Conservation (phyloP, 2,329 filamentous ascomycete genomes). For the Epicoccum nigrum region DNA sequence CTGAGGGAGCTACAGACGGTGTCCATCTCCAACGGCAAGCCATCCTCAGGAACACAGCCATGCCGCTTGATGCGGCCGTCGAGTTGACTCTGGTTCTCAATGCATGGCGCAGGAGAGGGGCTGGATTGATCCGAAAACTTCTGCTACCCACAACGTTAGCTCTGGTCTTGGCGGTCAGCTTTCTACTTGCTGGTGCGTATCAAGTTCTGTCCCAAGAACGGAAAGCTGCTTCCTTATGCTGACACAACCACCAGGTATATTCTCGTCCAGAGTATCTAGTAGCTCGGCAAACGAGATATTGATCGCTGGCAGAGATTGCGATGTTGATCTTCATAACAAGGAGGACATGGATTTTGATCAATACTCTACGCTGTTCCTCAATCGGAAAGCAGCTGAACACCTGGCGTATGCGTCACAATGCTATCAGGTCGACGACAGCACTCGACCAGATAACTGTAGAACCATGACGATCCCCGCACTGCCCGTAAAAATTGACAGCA, state of each 20-base stretch:
- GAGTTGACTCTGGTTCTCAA: slow-evolving; percentile 8
- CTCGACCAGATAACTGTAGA: slow-evolving; percentile 1
- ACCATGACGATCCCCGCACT: not conserved
- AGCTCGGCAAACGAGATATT: slow-evolving; percentile 40
- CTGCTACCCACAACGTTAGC: not conserved
- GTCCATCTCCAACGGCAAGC: slow-evolving; percentile 44
- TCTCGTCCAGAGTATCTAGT: slow-evolving; percentile 43
- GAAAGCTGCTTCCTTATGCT: not conserved
- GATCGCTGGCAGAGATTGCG: slow-evolving; percentile 33
- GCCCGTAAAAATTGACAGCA: not conserved
- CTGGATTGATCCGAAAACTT: not conserved
- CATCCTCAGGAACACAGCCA: slow-evolving; percentile 39
- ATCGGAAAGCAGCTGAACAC: slow-evolving; percentile 6
- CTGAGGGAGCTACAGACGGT: slow-evolving; percentile 25
- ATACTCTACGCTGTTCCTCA: slow-evolving; percentile 1
- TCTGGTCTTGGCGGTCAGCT: not conserved
- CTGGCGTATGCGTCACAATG: slow-evolving; percentile 20
- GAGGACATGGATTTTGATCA: not conserved
- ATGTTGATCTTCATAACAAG: not conserved
- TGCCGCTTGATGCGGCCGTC: slow-evolving; percentile 15
- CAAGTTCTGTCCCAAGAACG: not conserved
- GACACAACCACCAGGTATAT: slow-evolving; percentile 24
- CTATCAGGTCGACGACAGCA: slow-evolving; percentile 16
- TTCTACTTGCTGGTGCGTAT: slow-evolving; percentile 6
- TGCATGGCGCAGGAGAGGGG: not conserved